Conservation (phyloP, 2,329 filamentous ascomycete species). For the Ascochyta rabiei region DNA sequence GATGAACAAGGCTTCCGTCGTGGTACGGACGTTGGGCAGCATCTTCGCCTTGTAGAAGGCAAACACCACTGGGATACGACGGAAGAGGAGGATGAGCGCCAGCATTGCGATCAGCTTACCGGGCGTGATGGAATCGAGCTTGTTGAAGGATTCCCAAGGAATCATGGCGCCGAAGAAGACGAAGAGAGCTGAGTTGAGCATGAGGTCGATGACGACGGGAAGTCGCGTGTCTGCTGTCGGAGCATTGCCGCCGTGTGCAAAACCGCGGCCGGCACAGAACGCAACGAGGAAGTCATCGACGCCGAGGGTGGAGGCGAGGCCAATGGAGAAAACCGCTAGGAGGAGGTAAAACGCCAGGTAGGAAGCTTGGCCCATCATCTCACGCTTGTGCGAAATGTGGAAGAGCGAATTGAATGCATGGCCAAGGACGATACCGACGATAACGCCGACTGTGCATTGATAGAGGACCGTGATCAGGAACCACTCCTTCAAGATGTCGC, state of each 20-base stretch:
- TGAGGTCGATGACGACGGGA: constrained; percentile 59
- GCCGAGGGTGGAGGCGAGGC: constrained; percentile 58
- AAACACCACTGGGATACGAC: constrained; percentile 60
- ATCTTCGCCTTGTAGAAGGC: constrained; percentile 51
- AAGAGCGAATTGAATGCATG: constrained; percentile 55
- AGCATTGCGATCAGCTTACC: constrained; percentile 54
- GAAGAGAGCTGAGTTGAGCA: constrained; percentile 63
- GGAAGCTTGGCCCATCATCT: constrained; percentile 57
- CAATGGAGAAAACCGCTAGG: constrained; percentile 59
- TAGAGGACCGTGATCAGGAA: constrained; percentile 61
- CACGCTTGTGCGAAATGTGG: constrained; percentile 53
- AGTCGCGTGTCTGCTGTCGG: constrained; percentile 54
- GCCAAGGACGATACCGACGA: constrained; percentile 57
- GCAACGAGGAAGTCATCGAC: constrained; percentile 63
- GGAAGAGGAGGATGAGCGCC: constrained; percentile 57
- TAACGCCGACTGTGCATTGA: constrained; percentile 58
- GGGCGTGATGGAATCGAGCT: constrained; percentile 48
- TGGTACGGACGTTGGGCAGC: constrained; percentile 57
- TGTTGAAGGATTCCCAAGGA: constrained; percentile 55
- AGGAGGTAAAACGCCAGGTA: constrained; percentile 64
- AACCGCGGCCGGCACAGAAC: constrained; percentile 62
- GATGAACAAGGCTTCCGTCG: constrained; percentile 60
- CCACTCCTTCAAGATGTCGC: constrained; percentile 57
- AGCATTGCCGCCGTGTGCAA: constrained; percentile 62
- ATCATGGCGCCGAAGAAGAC: constrained; percentile 63